A percentile compares a stretch with the other conserved stretches of the same genome.
These are phyloP conservation scores for Candida loeiensis DNA, from an alignment of 805 yeast genomes.

Conservation along the genomic window DNA sequence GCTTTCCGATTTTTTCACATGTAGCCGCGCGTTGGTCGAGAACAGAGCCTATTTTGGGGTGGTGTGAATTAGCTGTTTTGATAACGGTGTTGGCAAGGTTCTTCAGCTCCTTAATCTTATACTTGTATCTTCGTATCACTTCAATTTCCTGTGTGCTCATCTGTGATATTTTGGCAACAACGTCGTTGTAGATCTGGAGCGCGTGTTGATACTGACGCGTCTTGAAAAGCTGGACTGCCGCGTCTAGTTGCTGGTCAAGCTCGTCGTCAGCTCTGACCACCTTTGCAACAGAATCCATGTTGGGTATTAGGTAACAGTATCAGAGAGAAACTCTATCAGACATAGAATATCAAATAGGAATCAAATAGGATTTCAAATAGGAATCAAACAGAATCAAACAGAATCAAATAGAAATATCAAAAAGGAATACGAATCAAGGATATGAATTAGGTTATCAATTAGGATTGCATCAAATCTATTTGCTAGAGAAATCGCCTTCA, in stretches of 20 bases:
- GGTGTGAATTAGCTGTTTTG: too few relatives aligned
- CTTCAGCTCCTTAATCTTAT: not conserved
- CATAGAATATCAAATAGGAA: too few relatives aligned
- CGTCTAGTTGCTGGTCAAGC: constrained; percentile 16
- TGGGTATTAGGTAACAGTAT: too few relatives aligned
- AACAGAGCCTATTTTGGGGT: constrained; percentile 34
- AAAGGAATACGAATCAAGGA: too few relatives aligned
- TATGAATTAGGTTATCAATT: too few relatives aligned
- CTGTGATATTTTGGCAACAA: constrained; percentile 18
- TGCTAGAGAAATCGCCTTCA: too few relatives aligned
- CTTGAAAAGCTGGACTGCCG: constrained; percentile 28
- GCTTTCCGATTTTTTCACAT: constrained; percentile 36
- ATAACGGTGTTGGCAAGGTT: not conserved
- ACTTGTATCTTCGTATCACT: constrained; percentile 4
- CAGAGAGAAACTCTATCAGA: too few relatives aligned
- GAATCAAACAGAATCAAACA: too few relatives aligned
- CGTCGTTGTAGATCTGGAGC: constrained; percentile 23
- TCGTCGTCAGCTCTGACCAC: not conserved
- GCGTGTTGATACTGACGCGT: constrained; percentile 27
- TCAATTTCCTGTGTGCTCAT: constrained; percentile 11
- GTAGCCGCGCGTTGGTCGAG: constrained; percentile 51
- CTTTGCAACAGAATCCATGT: not conserved
- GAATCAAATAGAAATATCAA: too few relatives aligned
- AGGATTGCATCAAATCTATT: too few relatives aligned
- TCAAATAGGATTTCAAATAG: too few relatives aligned